Evolutionary conservation across 805 yeast species (phyloP), one percentile per base, ranked within the genome.

Genomic region (Starmerella tilneyi): DNA sequence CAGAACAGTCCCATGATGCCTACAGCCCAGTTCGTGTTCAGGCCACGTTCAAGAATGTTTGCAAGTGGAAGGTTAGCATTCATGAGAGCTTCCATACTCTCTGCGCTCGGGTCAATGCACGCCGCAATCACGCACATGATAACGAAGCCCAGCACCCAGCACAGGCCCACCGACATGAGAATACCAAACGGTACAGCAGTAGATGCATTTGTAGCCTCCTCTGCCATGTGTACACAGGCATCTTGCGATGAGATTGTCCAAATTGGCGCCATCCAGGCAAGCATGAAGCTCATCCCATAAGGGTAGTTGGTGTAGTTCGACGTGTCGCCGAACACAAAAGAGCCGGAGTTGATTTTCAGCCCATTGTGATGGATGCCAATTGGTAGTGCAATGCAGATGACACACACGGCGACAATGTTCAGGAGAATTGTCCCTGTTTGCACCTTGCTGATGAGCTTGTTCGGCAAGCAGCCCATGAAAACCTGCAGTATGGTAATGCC

Each of bases 231-330:
- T 41, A 80, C 76, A 55, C 80, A 76, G 7, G 82, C 73, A 59
- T 80, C 86, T 59, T 78, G 79, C 0, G 81, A 77, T 21, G 82
- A 81, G 58, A 80, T 79, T 16, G 84, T 78, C 86, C 88, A 81
- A 47, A 79, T 72, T 1, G 79, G 77, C 0, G 84, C 78, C 75
- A 77, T 71, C 70, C 77, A 74, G 52, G 77, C 60, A 47, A 69
- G 61, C 47, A 67, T 54, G 59, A 67, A 73, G 37, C 75, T 71
- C 75, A 79, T 76, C 24, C 83, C 84, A 28, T 59, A 63, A 9
- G 76, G 69, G 78, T 82, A 79, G 17, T 45, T 44, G 28, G 68
- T 71, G 28, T 77, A 65, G 56, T 76, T 76, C 22, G 70, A 64
- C 44, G 70, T 68, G 33, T 70, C 60, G 24, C 77, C 76, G 59